A percentile compares a stretch with the other conserved stretches of the same genome.
phyloP scores from a whole-genome alignment of 768 basidiomycete genomes.

The Serendipita vermifera region DNA sequence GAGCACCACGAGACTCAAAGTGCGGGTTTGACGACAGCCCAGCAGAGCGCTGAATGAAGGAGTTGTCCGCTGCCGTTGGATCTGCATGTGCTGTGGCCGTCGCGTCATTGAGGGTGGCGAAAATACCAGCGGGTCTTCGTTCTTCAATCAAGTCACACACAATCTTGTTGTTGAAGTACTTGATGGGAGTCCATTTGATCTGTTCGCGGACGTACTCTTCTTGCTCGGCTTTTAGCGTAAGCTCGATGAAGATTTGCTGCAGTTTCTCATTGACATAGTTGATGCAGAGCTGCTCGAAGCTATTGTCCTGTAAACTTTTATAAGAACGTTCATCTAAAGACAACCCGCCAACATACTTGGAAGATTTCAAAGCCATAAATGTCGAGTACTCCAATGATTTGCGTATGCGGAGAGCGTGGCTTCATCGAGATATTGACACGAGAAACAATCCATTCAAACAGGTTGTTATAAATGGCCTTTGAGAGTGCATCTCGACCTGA shows the following conservation, averaged over 20 bases:
- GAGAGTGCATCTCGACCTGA: constrained; percentile 85
- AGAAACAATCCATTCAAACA: constrained; percentile 99
- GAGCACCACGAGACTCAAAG: constrained; percentile 86
- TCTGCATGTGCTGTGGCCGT: constrained; percentile 98
- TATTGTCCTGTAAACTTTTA: constrained; percentile 54
- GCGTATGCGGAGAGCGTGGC: constrained; percentile 53
- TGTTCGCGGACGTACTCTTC: constrained; percentile 98
- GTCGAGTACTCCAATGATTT: constrained; percentile 91
- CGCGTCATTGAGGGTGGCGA: constrained; percentile 97
- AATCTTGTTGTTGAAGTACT: constrained; percentile 96
- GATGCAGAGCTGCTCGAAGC: constrained; percentile 96
- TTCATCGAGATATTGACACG: constrained; percentile 96
- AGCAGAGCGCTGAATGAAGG: constrained; percentile 85
- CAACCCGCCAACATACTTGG: constrained; percentile 39
- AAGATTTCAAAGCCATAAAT: constrained; percentile 99
- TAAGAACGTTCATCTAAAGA: neutral
- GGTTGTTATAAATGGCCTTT: constrained; percentile 94
- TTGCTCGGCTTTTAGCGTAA: constrained; percentile 97
- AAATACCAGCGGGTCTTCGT: constrained; percentile 88
- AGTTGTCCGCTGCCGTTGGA: constrained; percentile 88
- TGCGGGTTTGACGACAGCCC: constrained; percentile 74
- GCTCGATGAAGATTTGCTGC: constrained; percentile 97
- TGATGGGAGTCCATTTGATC: constrained; percentile 99
- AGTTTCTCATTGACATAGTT: constrained; percentile 99
- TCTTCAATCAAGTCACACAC: constrained; percentile 98